Conservation (phyloP, 306 rosid genomes). For the Delonix regia region DNA sequence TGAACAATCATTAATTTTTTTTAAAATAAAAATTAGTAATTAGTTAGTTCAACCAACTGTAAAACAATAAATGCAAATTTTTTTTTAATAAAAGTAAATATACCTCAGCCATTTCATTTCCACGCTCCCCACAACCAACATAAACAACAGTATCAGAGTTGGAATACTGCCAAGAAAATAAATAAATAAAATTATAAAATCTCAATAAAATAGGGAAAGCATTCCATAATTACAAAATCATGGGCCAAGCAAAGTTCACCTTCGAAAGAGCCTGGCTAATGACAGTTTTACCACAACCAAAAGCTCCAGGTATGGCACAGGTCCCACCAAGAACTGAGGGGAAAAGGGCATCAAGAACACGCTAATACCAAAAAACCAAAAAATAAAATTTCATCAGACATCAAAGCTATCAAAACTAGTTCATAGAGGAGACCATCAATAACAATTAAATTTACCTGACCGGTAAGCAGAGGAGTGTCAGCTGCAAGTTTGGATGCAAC, state of each 20-base stretch:
- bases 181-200: constrained; percentile 43
- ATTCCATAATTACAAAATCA: neutral
- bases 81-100: constrained; percentile 16
- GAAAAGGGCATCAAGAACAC: constrained; percentile 86
- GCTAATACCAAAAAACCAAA: constrained; percentile 45
- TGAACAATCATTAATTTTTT: constrained; percentile 36
- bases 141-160: constrained; percentile 93
- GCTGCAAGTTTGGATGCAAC: constrained; percentile 86
- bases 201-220: constrained; percentile 6
- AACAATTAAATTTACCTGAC: constrained; percentile 56
- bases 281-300: constrained; percentile 88
- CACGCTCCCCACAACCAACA: constrained; percentile 99
- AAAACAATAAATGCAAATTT: constrained; percentile 1
- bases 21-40: constrained; percentile 1
- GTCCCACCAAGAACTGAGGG: constrained; percentile 91
- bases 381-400: constrained; percentile 30
- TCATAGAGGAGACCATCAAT: neutral
- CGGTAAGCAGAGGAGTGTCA: constrained; percentile 83
- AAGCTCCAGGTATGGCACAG: constrained; percentile 86
- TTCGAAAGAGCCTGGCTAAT: constrained; percentile 99
- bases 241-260: constrained; percentile 47
- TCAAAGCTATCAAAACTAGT: constrained; percentile 8
- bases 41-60: constrained; percentile 30
- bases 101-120: constrained; percentile 99
- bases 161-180: constrained; percentile 89